phyloP scores from a whole-genome alignment of 1,139 yeast genomes.

The Spathaspora jeffriesii region DNA sequence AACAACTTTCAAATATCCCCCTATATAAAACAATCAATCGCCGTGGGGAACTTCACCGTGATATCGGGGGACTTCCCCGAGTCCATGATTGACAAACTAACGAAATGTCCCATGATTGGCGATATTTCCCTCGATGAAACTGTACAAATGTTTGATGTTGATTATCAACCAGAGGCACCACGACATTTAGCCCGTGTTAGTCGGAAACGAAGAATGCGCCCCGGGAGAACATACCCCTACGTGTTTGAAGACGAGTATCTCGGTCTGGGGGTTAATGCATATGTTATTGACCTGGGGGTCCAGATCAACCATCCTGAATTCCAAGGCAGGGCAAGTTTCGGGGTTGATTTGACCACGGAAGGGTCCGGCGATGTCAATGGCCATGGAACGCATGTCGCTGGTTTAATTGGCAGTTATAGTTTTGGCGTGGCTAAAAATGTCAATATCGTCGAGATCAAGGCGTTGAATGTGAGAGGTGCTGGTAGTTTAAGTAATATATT shows the following conservation, averaged over 20 bases:
- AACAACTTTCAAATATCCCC: constrained; percentile 37
- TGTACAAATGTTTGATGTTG: constrained; percentile 45
- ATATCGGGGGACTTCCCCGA: constrained; percentile 60
- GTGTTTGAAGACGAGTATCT: constrained; percentile 23
- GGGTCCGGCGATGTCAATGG: constrained; percentile 68
- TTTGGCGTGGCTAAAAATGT: constrained; percentile 82
- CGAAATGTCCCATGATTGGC: constrained; percentile 51
- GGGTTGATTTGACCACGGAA: constrained; percentile 61
- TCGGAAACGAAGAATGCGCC: constrained; percentile 38
- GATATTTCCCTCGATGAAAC: constrained; percentile 60
- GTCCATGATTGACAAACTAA: constrained; percentile 47
- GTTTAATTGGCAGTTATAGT: constrained; percentile 74
- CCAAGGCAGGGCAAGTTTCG: constrained; percentile 58
- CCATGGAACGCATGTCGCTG: constrained; percentile 91
- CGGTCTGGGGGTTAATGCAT: constrained; percentile 61
- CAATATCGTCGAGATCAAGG: constrained; percentile 70
- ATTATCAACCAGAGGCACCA: constrained; percentile 53
- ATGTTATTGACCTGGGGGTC: constrained; percentile 82
- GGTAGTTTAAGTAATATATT: constrained; percentile 72
- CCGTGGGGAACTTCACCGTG: constrained; percentile 66
- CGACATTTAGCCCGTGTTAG: constrained; percentile 70
- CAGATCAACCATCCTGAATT: constrained; percentile 61
- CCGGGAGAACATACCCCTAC: constrained; percentile 20
- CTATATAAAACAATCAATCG: constrained; percentile 43
- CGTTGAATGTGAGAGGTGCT: constrained; percentile 59